A percentile compares a stretch with the other conserved stretches of the same genome.
Evolutionary conservation across 148 eudicot genomes (phyloP).

Genomic region (Vaccinium vitisidaea): DNA sequence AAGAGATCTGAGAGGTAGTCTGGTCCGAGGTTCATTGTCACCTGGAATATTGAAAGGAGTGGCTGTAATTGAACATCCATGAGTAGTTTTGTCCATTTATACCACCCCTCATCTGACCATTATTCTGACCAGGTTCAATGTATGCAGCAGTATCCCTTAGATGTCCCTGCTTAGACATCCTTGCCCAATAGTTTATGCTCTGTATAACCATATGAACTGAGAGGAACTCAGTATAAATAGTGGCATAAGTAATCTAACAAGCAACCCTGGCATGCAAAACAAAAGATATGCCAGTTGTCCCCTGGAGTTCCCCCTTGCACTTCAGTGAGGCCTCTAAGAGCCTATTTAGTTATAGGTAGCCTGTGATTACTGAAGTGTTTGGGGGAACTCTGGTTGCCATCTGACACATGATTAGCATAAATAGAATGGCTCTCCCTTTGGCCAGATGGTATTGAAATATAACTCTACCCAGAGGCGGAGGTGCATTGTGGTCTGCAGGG

Average conservation of each 20-base stretch:
- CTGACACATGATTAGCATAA: not conserved
- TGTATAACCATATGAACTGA: not conserved
- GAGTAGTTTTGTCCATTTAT: not conserved
- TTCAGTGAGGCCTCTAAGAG: not conserved
- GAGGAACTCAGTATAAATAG: not conserved
- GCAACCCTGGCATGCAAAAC: not conserved
- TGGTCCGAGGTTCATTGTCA: not conserved
- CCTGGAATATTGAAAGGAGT: slow-evolving; percentile 4
- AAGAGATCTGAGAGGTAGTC: not conserved
- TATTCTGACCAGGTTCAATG: slow-evolving; percentile 10
- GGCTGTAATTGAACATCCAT: slow-evolving; percentile 11
- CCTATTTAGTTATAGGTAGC: not conserved
- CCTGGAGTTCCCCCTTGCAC: slow-evolving; percentile 18
- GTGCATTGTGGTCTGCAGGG: too few species aligned
- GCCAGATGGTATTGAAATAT: not conserved
- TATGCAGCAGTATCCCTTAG: not conserved
- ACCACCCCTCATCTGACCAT: not conserved
- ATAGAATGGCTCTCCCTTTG: not conserved
- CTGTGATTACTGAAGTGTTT: slow-evolving; percentile 2
- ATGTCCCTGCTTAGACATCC: not conserved
- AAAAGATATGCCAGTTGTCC: not conserved
- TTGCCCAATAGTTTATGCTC: not conserved
- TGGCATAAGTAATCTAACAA: not conserved
- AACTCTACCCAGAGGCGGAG: not conserved
- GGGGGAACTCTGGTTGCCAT: slow-evolving; percentile 17